Evolutionary conservation across 768 basidiomycete species (phyloP), one percentile per base, ranked within the genome.

Genomic region (Hemileccinum rubropunctum): DNA sequence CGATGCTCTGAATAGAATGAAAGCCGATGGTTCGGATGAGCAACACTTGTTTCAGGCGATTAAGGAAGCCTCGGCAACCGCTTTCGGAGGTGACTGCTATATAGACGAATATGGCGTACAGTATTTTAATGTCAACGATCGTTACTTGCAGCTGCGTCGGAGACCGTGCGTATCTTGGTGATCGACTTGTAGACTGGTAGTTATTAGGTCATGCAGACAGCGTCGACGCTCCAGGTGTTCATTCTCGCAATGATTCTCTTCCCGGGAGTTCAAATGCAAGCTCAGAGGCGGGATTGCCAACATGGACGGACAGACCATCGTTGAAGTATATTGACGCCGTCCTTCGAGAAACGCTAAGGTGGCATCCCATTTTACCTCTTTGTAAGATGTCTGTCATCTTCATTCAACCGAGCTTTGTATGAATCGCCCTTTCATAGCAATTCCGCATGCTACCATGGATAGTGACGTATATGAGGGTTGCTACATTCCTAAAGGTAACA

Each of bases 171-270:
- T 44, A 11, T 38, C 23, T 33, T 34, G 6, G 8, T 37, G 27
- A 21, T 32, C 26, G 18, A 12, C 23, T 6, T 13, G 23, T 26
- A 28, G 36, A 15, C n/a, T 42, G 13, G 27, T 17, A 17, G 21
- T 35, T 30, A n/a, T 45, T 11, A 27, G 28, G 30, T 32, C 35
- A 1, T 48, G 17, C 32, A 66, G 66, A 65, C 65, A 6, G 51
- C 57, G 2, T 60, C 64, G 8, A 46, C 54, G 8, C 51, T 74
- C 12, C 56, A 53, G 32, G 63, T 53, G 5, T 70, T 73, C 46
- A 28, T 71, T n/a, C 63, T 69, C 20, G 67, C 69, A 4, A 73
- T 72, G 71, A 56, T 61, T 5, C 57, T 60, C 14, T 59, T 66
- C 47, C 72, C 68, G 2, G 58, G 64, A 8, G 52, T 60, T 20